Percentiles rank a stretch among this genome's conserved stretches.
These are phyloP conservation scores for Candida xiaguanensis DNA, from an alignment of 805 yeast genomes.

Conservation along the genomic window DNA sequence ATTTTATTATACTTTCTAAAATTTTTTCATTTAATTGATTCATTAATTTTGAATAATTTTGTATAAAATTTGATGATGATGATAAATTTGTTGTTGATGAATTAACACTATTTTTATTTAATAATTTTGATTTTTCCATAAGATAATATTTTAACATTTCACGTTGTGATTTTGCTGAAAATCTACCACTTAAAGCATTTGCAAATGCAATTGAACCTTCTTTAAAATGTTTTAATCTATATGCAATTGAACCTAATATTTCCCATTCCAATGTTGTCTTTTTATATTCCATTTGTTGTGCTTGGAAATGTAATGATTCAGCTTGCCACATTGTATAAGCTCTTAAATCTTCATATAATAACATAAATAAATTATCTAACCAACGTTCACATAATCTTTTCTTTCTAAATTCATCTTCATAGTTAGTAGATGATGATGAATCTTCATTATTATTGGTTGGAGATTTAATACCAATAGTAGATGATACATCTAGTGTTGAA, in stretches of 20 bases:
- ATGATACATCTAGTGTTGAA: constrained; percentile 19
- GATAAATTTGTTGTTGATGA: constrained; percentile 8
- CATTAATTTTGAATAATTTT: constrained; percentile 36
- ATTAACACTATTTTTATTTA: constrained; percentile 24
- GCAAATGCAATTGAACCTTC: constrained; percentile 87
- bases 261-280: constrained; percentile 91
- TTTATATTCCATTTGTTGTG: constrained; percentile 75
- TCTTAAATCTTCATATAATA: constrained; percentile 67
- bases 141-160: constrained; percentile 66
- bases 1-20: constrained; percentile 65
- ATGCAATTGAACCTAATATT: constrained; percentile 79
- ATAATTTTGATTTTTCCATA: constrained; percentile 41
- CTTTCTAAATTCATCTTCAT: constrained; percentile 49
- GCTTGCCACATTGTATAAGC: constrained; percentile 93
- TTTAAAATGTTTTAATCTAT: constrained; percentile 76
- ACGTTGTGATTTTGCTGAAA: constrained; percentile 76
- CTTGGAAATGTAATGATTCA: constrained; percentile 81
- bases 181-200: constrained; percentile 66
- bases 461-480: constrained; percentile 36
- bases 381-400: constrained; percentile 71
- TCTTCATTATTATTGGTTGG: constrained; percentile 17
- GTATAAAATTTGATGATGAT: constrained; percentile 13
- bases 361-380: constrained; percentile 68
- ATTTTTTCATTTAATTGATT: constrained; percentile 51
- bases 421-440: constrained; percentile 14